Conservation (phyloP, 345 rosid species). For the Sonneratia caseolaris region DNA sequence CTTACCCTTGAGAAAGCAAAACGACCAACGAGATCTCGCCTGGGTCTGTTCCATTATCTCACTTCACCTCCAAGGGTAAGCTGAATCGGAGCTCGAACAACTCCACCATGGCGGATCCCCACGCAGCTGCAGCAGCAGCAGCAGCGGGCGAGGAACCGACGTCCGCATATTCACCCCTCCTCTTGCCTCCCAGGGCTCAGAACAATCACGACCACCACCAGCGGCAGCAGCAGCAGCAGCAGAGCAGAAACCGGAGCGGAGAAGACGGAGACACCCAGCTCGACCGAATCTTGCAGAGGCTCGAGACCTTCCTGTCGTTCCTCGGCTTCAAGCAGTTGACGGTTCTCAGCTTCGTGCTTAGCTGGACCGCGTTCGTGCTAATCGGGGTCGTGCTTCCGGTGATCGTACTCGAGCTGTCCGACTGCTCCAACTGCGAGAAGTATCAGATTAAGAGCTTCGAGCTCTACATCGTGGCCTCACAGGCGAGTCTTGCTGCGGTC, state of each 20-base stretch:
- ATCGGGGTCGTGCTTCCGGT: conserved; percentile 61
- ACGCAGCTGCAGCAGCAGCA: conserved; percentile 3
- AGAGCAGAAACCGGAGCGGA: background rate
- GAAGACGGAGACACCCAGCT: conserved; percentile 29
- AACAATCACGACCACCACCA: background rate
- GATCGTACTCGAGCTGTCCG: conserved; percentile 43
- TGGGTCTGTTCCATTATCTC: background rate
- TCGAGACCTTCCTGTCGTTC: conserved; percentile 41
- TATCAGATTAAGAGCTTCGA: conserved; percentile 66
- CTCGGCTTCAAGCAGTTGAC: conserved; percentile 72
- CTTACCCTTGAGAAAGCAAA: too few species aligned
- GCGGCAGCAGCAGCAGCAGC: background rate
- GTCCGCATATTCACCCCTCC: background rate
- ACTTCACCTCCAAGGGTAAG: too few species aligned
- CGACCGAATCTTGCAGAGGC: conserved; percentile 27
- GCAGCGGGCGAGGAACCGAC: conserved; percentile 2
- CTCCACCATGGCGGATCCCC: conserved; percentile 28
- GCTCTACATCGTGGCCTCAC: conserved; percentile 63
- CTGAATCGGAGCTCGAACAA: background rate
- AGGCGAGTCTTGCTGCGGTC: conserved; percentile 68
- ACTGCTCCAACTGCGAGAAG: conserved; percentile 40
- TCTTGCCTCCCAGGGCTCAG: background rate
- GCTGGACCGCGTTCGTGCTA: conserved; percentile 49
- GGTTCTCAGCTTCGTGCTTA: conserved; percentile 27
- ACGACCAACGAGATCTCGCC: background rate